Percentiles rank a stretch among this genome's conserved stretches.
Evolutionary conservation across 441 rosid genomes (phyloP).

Genomic region (Erodium chrysanthum): DNA sequence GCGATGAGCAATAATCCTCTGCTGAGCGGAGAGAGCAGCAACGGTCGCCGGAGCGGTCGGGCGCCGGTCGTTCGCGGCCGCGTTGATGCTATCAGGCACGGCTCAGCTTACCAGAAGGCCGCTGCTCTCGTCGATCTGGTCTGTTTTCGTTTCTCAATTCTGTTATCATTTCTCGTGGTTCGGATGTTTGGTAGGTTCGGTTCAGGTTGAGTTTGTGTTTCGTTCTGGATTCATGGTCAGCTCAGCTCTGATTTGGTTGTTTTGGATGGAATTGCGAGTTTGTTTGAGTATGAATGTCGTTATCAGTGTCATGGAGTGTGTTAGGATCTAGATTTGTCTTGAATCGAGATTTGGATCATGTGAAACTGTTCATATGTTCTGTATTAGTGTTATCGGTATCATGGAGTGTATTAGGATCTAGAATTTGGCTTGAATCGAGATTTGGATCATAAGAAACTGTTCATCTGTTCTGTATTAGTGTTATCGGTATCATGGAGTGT

Average conservation of each 20-base stretch:
- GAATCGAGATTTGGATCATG: too few relatives aligned
- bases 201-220: not conserved
- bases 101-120: conserved; percentile 70
- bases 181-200: too few relatives aligned
- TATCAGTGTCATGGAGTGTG: too few relatives aligned
- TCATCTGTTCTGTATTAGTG: too few relatives aligned
- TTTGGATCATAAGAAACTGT: too few relatives aligned
- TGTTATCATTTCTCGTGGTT: too few relatives aligned
- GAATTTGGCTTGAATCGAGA: too few relatives aligned
- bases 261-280: not conserved
- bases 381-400: too few relatives aligned
- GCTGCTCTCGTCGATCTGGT: conserved; percentile 99
- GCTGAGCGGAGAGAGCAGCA: conserved; percentile 42
- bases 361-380: too few relatives aligned
- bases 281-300: not conserved
- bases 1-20: conserved; percentile 33
- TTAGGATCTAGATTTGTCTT: too few relatives aligned
- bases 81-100: conserved; percentile 65
- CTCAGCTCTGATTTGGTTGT: not conserved
- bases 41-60: conserved; percentile 20
- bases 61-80: conserved; percentile 33
- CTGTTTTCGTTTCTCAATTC: not conserved
- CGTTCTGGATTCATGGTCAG: not conserved
- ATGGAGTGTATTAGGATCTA: too few relatives aligned
- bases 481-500: too few relatives aligned